Base-by-base conservation (phyloP, 2,329 filamentous ascomycete genomes). In the Didymella segeticola region DNA sequence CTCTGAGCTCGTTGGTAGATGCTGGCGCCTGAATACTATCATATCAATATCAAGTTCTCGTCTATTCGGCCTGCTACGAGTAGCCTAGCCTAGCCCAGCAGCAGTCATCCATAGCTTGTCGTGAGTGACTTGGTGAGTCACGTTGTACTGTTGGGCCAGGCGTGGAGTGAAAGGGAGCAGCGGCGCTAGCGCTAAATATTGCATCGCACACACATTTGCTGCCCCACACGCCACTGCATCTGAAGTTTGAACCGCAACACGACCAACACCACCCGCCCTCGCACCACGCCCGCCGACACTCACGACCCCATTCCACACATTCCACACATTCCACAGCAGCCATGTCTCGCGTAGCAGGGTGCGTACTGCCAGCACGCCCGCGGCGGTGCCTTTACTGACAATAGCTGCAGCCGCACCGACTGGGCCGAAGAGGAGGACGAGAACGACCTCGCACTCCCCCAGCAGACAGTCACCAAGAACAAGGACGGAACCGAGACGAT, bases 401-500 rank as follows among this genome's bases (percentile, higher is more conserved):
- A 8, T n/a, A 26, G 10, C 25, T 47, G 38, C 46, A 83, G 80
- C 75, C 82, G 83, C 71, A 83, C 83, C 73, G 93, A 97, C 84
- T 98, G 93, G 93, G 93, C 95, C 43, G 71, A 73, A 76, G 95
- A 98, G 81, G 92, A 96, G 72, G 89, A 91, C 79, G 92, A 96
- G 72, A 89, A 91, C 79, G 89, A 95, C 78, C 87, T 90, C 79
- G 89, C 95, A 66, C 89, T 99, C 68, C 95, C 95, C 57, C 85
- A 90, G 66, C 87, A 90, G 66, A 89, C 95, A 80, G 90, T 93
- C 68, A 93, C 91, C 76, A 89, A 89, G 76, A 98, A 99, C 86
- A 96, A 97, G 81, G 95, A 99, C 78, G 95, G 96, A 75, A 96
- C 91, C 70, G 96, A 97, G 81, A 99, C 96, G 39, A 89, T 95